These are phyloP conservation scores for Azolla pinnata DNA, from an alignment of 75 land plant genomes.

Conservation along the genomic window DNA sequence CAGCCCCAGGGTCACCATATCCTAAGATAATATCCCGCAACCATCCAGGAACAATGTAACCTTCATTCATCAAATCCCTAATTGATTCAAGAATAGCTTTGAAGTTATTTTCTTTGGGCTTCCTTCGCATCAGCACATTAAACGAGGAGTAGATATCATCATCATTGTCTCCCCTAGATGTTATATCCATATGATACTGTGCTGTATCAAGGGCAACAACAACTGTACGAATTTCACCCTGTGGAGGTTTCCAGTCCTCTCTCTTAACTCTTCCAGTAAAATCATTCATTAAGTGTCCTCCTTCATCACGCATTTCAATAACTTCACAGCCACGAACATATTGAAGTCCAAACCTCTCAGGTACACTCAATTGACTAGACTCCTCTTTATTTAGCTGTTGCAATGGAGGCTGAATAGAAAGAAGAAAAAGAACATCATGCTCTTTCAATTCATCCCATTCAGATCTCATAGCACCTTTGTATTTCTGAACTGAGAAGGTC, in stretches of 20 bases:
- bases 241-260: conserved; percentile 98
- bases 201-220: conserved; percentile 86
- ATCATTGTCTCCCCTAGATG: conserved; percentile 54
- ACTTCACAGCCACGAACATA: conserved; percentile 98
- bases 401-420: conserved; percentile 76
- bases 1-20: conserved; percentile 94
- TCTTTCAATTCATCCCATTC: conserved; percentile 98
- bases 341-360: conserved; percentile 79
- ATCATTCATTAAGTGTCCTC: conserved; percentile 88
- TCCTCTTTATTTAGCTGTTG: conserved; percentile 67
- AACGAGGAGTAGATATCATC: conserved; percentile 83
- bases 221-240: conserved; percentile 80
- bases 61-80: conserved; percentile 93
- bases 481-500: conserved; percentile 57
- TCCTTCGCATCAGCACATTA: conserved; percentile 89
- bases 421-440: conserved; percentile 93
- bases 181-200: conserved; percentile 92
- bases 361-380: conserved; percentile 57
- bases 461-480: conserved; percentile 59
- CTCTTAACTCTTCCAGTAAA: conserved; percentile 88
- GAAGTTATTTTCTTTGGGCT: conserved; percentile 97
- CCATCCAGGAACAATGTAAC: conserved; percentile 94
- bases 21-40: conserved; percentile 87
- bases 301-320: conserved; percentile 91
- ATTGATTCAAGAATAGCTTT: conserved; percentile 98